Percentiles rank a stretch among this genome's conserved stretches.
Conservation (phyloP, 2,329 filamentous ascomycete species). For the Fusarium poae region DNA sequence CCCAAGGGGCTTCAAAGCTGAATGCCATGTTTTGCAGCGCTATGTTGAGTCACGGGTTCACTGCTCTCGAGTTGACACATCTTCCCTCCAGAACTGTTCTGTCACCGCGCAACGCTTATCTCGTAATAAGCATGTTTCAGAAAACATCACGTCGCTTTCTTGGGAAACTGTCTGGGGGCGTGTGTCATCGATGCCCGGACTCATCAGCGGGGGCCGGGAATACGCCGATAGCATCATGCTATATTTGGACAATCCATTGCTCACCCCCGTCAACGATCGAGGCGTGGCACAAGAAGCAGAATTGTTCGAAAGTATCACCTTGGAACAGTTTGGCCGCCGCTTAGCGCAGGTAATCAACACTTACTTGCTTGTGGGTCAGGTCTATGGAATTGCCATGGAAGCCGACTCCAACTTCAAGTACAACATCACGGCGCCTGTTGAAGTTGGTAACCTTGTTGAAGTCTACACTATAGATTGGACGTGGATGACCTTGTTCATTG, state of each 20-base stretch:
- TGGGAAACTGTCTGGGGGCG: not conserved
- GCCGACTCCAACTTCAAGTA: not conserved
- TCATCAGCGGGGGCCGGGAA: not conserved
- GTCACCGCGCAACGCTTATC: constrained; percentile 21
- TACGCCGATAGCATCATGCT: not conserved
- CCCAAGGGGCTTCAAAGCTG: not conserved
- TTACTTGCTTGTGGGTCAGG: not conserved
- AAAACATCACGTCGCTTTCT: not conserved
- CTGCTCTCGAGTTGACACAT: not conserved
- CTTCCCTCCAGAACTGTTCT: constrained; percentile 8
- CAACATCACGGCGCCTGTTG: not conserved
- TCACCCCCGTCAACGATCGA: not conserved
- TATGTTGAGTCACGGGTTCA: constrained; percentile 28
- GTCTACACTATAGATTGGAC: not conserved
- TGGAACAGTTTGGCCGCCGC: not conserved
- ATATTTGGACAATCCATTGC: not conserved
- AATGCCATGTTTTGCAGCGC: constrained; percentile 10
- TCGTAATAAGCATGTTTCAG: not conserved
- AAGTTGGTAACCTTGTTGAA: not conserved
- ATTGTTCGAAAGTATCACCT: not conserved
- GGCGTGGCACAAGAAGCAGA: not conserved
- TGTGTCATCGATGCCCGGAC: not conserved
- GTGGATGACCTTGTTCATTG: constrained; percentile 1
- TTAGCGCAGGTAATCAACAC: not conserved
- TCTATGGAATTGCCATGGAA: not conserved